Percentiles rank a stretch among this genome's conserved stretches.
Conservation (phyloP, 2,329 filamentous ascomycete genomes). For the Pestalotiopsis sp. region DNA sequence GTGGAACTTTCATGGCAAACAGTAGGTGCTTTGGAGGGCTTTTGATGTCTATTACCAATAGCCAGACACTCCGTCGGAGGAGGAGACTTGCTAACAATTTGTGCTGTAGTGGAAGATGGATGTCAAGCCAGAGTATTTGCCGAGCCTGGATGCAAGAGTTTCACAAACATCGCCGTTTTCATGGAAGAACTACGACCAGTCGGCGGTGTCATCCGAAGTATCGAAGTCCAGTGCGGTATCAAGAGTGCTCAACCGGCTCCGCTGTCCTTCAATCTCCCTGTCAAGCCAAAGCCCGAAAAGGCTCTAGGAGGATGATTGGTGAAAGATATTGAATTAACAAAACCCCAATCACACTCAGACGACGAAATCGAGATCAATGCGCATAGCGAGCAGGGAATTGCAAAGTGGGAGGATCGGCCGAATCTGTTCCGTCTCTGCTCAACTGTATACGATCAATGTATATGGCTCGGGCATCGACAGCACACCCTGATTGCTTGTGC, state of each 20-base stretch:
- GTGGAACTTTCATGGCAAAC: constrained; percentile 36
- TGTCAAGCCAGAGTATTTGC: constrained; percentile 38
- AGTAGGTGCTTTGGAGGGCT: constrained; percentile 3
- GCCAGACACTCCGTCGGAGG: too few species aligned
- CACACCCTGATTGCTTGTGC: constrained; percentile 6
- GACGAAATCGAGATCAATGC: not conserved
- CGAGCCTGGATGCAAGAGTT: constrained; percentile 33
- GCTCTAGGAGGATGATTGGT: not conserved
- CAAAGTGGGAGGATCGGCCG: too few species aligned
- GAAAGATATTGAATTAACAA: not conserved
- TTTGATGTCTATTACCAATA: too few species aligned
- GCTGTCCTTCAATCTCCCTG: constrained; percentile 19
- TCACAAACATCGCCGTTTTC: constrained; percentile 38
- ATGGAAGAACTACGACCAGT: constrained; percentile 33
- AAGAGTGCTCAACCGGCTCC: constrained; percentile 24
- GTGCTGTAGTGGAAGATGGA: constrained; percentile 29
- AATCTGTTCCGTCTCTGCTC: not conserved
- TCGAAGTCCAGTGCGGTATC: constrained; percentile 36
- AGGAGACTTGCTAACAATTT: not conserved
- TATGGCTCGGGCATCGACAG: constrained; percentile 13
- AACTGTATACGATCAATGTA: not conserved
- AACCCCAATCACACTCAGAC: not conserved
- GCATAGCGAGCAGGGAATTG: too few species aligned
- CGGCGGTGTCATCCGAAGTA: constrained; percentile 35
- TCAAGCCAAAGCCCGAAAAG: not conserved